Conservation (phyloP, 2,329 filamentous ascomycete species). For the Pseudogymnoascus sp. region DNA sequence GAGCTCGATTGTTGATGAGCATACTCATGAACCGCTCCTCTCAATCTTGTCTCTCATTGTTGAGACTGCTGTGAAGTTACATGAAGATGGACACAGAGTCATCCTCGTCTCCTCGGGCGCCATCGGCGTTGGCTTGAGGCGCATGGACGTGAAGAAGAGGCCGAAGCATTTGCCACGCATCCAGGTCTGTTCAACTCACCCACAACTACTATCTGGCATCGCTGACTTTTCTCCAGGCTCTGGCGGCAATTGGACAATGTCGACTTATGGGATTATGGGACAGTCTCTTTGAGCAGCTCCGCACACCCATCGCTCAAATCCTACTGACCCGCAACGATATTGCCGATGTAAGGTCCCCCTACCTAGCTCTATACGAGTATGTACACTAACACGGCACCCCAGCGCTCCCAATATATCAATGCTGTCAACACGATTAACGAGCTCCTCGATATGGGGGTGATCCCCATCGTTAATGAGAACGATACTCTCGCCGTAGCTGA, state of each 20-base stretch:
- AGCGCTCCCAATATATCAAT: conserved; percentile 90
- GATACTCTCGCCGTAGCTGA: conserved; percentile 93
- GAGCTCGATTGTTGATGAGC: conserved; percentile 97
- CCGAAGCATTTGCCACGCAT: conserved; percentile 86
- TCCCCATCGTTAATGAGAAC: conserved; percentile 98
- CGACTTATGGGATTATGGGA: conserved; percentile 94
- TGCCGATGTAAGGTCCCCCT: conserved; percentile 58
- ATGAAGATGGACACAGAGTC: conserved; percentile 85
- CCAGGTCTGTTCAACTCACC: conserved; percentile 45
- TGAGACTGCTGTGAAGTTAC: conserved; percentile 80
- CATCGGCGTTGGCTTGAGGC: conserved; percentile 83
- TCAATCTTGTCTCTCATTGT: conserved; percentile 88
- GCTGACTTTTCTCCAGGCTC: conserved; percentile 45
- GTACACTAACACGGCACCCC: conserved; percentile 17
- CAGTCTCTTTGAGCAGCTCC: conserved; percentile 75
- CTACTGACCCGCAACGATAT: conserved; percentile 93
- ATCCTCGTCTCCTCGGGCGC: conserved; percentile 96
- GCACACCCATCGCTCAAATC: conserved; percentile 89
- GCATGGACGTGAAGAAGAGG: conserved; percentile 79
- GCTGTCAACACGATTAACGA: conserved; percentile 91
- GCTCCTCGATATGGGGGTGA: conserved; percentile 86
- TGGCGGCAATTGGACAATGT: conserved; percentile 94
- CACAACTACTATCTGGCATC: background rate
- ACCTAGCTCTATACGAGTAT: conserved; percentile 2
- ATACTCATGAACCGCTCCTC: conserved; percentile 84